Percentiles rank a stretch among this genome's conserved stretches.
Conservation (phyloP, 345 rosid genomes). For the Camelina neglecta region DNA sequence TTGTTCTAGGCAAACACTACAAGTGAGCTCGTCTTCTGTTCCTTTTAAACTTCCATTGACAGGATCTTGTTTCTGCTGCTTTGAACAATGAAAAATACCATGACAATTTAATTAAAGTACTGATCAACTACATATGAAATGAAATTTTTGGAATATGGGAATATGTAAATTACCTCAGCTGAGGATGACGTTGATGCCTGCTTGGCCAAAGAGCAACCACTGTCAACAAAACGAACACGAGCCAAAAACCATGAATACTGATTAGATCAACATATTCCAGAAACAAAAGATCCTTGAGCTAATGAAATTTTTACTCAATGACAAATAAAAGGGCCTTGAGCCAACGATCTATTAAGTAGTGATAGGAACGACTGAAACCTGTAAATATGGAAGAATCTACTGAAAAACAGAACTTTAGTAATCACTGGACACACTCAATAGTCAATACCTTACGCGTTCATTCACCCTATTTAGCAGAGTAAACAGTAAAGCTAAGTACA, state of each 20-base stretch:
- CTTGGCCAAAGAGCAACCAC: conserved; percentile 53
- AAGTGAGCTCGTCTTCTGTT: conserved; percentile 72
- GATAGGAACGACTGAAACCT: background rate
- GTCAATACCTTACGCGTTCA: background rate
- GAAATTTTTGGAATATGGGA: background rate
- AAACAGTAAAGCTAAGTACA: background rate
- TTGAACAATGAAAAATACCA: conserved; percentile 28
- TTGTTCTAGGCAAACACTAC: conserved; percentile 88
- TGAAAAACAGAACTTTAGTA: background rate
- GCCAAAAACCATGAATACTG: conserved; percentile 9
- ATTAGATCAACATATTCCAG: background rate
- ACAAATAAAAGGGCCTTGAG: background rate
- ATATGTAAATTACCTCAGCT: conserved; percentile 56
- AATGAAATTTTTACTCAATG: background rate
- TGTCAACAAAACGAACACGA: conserved; percentile 44
- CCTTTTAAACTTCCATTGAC: conserved; percentile 45
- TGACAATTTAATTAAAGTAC: background rate
- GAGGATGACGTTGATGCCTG: conserved; percentile 64
- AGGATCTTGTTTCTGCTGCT: conserved; percentile 61
- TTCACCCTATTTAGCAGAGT: background rate
- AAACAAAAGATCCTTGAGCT: background rate
- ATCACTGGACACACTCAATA: background rate
- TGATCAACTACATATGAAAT: background rate
- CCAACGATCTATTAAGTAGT: background rate
- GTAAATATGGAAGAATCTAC: background rate